Evolutionary conservation across 2,329 filamentous ascomycete species (phyloP).

Genomic region (Alternaria conjuncta): DNA sequence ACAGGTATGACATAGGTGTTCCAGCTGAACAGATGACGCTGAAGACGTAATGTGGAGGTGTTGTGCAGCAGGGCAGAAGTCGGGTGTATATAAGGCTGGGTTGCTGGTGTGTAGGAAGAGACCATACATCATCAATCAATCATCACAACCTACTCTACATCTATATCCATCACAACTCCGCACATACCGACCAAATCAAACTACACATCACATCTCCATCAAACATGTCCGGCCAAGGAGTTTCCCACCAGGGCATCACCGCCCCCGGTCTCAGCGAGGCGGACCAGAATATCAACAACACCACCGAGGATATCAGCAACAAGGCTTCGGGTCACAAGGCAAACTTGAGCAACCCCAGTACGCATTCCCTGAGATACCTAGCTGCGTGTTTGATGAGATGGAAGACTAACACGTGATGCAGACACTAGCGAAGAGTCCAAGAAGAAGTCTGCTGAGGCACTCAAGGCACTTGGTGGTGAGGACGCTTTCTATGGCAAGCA

Average conservation of each 20-base stretch:
- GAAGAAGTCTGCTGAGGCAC: slow-evolving; percentile 51
- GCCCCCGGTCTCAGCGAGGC: slow-evolving; percentile 24
- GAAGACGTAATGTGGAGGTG: slow-evolving; percentile 2
- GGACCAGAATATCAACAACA: slow-evolving; percentile 34
- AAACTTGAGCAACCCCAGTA: slow-evolving; percentile 58
- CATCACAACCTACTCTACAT: background rate
- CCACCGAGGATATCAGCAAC: slow-evolving; percentile 26
- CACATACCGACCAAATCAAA: too few relatives aligned
- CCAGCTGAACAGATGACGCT: background rate
- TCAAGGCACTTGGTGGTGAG: slow-evolving; percentile 54
- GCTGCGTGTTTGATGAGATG: background rate
- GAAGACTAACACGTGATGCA: background rate
- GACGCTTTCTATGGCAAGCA: slow-evolving; percentile 53
- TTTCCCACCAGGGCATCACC: slow-evolving; percentile 20
- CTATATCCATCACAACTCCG: background rate
- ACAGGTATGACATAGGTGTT: background rate
- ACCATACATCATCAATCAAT: background rate
- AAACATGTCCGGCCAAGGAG: slow-evolving; percentile 11
- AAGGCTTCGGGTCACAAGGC: slow-evolving; percentile 53
- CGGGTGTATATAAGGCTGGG: background rate
- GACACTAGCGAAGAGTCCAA: slow-evolving; percentile 48
- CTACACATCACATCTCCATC: rapidly evolving
- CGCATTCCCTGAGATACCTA: background rate
- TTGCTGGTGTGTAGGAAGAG: background rate
- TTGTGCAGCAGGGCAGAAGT: background rate